Percentiles rank a stretch among this genome's conserved stretches.
Evolutionary conservation across 2,329 filamentous ascomycete species (phyloP).

Genomic region (Didymellaceae sp.): DNA sequence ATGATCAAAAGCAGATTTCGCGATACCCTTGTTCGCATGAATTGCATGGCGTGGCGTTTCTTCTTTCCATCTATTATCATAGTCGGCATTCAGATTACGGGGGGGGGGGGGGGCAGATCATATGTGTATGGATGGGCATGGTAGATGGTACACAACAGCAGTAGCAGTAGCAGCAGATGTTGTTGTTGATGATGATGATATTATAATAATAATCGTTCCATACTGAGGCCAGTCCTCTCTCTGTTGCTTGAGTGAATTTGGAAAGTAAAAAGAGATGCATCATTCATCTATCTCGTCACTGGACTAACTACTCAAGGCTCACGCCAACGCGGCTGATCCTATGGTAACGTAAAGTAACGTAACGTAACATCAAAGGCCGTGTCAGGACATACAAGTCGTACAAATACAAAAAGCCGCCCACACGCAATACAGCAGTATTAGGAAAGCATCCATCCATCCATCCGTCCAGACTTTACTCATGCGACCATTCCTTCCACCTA

Average conservation of each 20-base stretch:
- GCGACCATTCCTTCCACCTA: too few relatives aligned
- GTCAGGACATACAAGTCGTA: constrained; percentile 15
- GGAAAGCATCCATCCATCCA: background rate
- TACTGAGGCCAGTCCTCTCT: too few relatives aligned
- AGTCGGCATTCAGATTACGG: constrained; percentile 1
- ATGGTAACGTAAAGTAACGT: too few relatives aligned
- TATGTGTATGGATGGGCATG: constrained; percentile 2
- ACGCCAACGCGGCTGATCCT: too few relatives aligned
- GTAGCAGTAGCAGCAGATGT: too few relatives aligned
- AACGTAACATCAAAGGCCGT: constrained; percentile 7
- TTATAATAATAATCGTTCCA: background rate
- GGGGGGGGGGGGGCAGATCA: too few relatives aligned
- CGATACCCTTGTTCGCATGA: constrained; percentile 22
- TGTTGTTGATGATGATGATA: background rate
- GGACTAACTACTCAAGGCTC: too few relatives aligned
- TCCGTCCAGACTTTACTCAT: too few relatives aligned
- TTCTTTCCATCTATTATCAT: constrained; percentile 5
- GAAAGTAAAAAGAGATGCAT: background rate
- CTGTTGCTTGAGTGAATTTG: too few relatives aligned
- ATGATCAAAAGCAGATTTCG: constrained; percentile 14
- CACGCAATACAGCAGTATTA: background rate
- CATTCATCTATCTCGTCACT: background rate
- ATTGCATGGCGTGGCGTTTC: constrained; percentile 20
- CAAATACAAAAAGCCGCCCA: constrained; percentile 15
- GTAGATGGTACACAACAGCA: too few relatives aligned